Evolutionary conservation across 805 yeast species (phyloP), one percentile per base, ranked within the genome.

Genomic region (Saturnispora zaruensis): DNA sequence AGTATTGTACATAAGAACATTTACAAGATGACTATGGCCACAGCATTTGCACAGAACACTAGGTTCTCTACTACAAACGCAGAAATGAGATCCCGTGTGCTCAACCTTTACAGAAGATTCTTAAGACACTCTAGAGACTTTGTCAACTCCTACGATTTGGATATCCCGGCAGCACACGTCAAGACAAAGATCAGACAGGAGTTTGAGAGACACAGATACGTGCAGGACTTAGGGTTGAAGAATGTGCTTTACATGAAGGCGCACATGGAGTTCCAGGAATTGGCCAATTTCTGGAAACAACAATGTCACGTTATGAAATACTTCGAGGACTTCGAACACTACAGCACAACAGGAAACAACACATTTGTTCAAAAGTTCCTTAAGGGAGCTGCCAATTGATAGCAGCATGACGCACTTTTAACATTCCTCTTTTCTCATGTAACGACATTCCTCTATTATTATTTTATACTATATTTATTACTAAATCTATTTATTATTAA

Each of bases 211-310:
- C 65, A 87, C 62, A 75, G 95, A 62, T 87, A 73, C 62, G 87
- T 86, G 47, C 70, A 71, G 48, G 87, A 84, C 61, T 65, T 82
- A 56, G 78, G 78, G 32, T 77, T 83, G 43, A 73, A 76, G 55
- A 87, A 87, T 66, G 75, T 84, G 16, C 72, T 87, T 51, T 78
- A 79, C 57, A 80, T 85, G 70, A 84, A 86, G 71, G 95, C 91
- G 6, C 89, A 85, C 61, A 85, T 85, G 93, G 96, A 87, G 66
- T 87, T 81, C 68, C 96, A 87, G 70, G 95, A 87, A 64, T 75
- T 86, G 61, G 76, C 82, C 60, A 87, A 87, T 69, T 87, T 87
- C 72, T 87, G 96, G 95, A 87, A 87, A 66, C 95, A 87, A 73
- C 81, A 79, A 63, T 78, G 90, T 55, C 95, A 87, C 66, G 87